Evolutionary conservation across 2,329 filamentous ascomycete species (phyloP).

Genomic region (Fusarium illudens): DNA sequence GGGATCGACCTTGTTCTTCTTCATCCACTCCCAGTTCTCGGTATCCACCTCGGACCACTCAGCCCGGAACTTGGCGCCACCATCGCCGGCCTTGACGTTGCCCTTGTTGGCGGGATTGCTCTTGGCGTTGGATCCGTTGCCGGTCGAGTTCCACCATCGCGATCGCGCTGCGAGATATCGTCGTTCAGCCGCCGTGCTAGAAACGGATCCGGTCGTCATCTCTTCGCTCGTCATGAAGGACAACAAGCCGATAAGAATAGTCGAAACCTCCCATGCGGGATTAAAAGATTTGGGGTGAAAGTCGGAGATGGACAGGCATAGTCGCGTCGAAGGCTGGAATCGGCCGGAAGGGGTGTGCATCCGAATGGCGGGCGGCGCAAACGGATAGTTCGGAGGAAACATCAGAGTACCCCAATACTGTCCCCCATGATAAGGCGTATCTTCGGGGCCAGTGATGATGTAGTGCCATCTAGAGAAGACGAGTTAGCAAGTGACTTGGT

Average conservation of each 20-base stretch:
- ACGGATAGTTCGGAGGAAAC: conserved; percentile 96
- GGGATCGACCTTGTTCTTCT: conserved; percentile 79
- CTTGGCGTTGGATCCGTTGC: conserved; percentile 76
- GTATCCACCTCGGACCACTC: conserved; percentile 92
- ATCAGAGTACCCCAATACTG: conserved; percentile 98
- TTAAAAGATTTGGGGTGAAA: conserved; percentile 99
- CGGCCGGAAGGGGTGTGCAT: conserved; percentile 98
- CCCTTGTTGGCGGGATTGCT: conserved; percentile 67
- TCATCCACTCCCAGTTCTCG: conserved; percentile 94
- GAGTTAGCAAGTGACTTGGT: conserved; percentile 15
- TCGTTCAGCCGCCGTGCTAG: conserved; percentile 78
- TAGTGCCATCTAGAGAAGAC: conserved; percentile 80
- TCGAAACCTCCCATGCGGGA: conserved; percentile 97
- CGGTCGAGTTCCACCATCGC: conserved; percentile 96
- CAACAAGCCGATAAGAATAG: conserved; percentile 91
- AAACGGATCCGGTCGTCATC: conserved; percentile 94
- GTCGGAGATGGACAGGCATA: conserved; percentile 95
- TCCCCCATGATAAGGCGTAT: conserved; percentile 91
- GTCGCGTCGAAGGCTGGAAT: conserved; percentile 89
- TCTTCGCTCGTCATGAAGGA: conserved; percentile 99
- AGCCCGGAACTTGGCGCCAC: conserved; percentile 85
- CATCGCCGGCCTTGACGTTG: conserved; percentile 90
- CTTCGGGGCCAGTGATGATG: conserved; percentile 91
- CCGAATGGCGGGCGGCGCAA: conserved; percentile 94
- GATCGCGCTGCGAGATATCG: conserved; percentile 79